phyloP scores from a whole-genome alignment of 331 rosid genomes.

The Malus hybrid region DNA sequence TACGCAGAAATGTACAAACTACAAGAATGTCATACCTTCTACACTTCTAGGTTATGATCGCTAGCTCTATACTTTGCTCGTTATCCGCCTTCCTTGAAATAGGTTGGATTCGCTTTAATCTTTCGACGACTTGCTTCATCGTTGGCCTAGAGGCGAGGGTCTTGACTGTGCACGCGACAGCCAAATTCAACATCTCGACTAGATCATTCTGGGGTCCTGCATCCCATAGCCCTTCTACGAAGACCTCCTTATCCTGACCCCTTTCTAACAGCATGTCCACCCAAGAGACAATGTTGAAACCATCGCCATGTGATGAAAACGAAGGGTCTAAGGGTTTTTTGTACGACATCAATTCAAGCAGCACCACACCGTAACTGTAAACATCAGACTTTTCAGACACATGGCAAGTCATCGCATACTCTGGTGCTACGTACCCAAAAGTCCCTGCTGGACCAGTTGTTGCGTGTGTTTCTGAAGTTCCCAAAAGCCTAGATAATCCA shows the following conservation, averaged over 20 bases:
- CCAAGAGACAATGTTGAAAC: slow-evolving; percentile 50
- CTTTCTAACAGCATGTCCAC: slow-evolving; percentile 31
- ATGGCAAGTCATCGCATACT: slow-evolving; percentile 46
- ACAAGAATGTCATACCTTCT: slow-evolving; percentile 9
- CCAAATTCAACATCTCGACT: slow-evolving; percentile 30
- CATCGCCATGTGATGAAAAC: slow-evolving; percentile 36
- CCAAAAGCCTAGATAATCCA: slow-evolving; percentile 48
- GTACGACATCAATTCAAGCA: slow-evolving; percentile 42
- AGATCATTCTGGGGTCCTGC: slow-evolving; percentile 34
- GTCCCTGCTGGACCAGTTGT: slow-evolving; percentile 51
- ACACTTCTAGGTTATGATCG: slow-evolving; percentile 6
- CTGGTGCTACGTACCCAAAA: slow-evolving; percentile 49
- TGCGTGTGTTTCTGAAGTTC: slow-evolving; percentile 48
- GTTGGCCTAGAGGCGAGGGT: slow-evolving; percentile 36
- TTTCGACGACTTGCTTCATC: slow-evolving; percentile 46
- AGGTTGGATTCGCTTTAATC: slow-evolving; percentile 28
- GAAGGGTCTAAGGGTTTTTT: slow-evolving; percentile 46
- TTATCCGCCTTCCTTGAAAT: neutral
- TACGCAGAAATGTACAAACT: slow-evolving; percentile 4
- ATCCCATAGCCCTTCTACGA: slow-evolving; percentile 37
- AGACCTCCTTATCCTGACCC: slow-evolving; percentile 36
- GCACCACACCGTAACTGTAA: slow-evolving; percentile 47
- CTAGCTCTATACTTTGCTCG: neutral
- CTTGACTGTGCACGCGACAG: slow-evolving; percentile 38
- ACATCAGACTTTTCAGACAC: slow-evolving; percentile 49